Evolutionary conservation across 2,329 filamentous ascomycete genomes (phyloP).

Genomic region (Zymoseptoria passerinii): DNA sequence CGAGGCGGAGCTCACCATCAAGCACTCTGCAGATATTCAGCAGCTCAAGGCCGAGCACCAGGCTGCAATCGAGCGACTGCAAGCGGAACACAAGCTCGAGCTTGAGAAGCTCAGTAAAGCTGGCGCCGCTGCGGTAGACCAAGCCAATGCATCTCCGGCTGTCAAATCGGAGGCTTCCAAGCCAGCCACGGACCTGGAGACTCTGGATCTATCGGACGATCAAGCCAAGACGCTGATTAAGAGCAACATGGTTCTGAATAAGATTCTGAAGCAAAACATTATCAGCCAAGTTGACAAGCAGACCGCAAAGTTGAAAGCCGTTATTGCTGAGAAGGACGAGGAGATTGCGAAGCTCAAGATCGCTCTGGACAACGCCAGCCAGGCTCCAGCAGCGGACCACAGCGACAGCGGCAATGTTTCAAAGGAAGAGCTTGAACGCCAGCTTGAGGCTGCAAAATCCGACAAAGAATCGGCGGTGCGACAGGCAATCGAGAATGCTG

Average conservation of each 20-base stretch:
- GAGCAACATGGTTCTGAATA: constrained; percentile 42
- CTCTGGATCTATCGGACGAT: constrained; percentile 34
- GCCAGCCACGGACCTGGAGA: neutral
- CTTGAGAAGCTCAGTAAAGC: constrained; percentile 30
- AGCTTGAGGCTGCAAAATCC: constrained; percentile 22
- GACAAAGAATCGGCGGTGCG: constrained; percentile 33
- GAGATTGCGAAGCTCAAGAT: constrained; percentile 22
- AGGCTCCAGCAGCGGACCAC: too few relatives aligned
- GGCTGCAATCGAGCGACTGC: constrained; percentile 35
- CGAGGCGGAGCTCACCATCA: constrained; percentile 27
- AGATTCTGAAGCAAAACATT: constrained; percentile 51
- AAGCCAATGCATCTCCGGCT: constrained; percentile 26
- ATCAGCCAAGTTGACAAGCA: constrained; percentile 39
- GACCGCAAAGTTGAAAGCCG: constrained; percentile 30
- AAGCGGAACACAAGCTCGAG: constrained; percentile 31
- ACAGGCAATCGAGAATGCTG: constrained; percentile 22
- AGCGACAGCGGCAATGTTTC: constrained; percentile 10
- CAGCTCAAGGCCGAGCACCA: constrained; percentile 40
- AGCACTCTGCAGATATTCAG: constrained; percentile 44
- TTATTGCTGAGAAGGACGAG: constrained; percentile 25
- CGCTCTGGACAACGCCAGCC: constrained; percentile 6
- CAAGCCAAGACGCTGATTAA: constrained; percentile 44
- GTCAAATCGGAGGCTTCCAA: constrained; percentile 25
- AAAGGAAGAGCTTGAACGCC: constrained; percentile 16
- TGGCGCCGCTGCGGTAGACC: constrained; percentile 32